A percentile compares a stretch with the other conserved stretches of the same genome.
Conservation (phyloP, 768 basidiomycete genomes). For the Mycena albidolilacea region DNA sequence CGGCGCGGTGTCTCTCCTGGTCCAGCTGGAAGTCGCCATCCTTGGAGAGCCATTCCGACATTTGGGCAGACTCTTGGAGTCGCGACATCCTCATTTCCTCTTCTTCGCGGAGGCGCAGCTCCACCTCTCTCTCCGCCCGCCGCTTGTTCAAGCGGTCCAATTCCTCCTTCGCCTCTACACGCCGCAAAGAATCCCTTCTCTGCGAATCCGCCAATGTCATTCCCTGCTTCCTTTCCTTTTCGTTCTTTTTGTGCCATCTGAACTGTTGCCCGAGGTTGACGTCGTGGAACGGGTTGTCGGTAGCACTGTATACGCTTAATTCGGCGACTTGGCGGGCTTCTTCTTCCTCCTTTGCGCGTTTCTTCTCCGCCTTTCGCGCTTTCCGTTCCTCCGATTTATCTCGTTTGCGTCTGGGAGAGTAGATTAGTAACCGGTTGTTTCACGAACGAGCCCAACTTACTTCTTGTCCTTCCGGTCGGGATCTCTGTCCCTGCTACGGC, state of each 20-base stretch:
- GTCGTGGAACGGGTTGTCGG: conserved; percentile 99
- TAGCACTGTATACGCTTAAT: conserved; percentile 95
- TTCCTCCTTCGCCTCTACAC: conserved; percentile 95
- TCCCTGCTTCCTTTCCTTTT: conserved; percentile 94
- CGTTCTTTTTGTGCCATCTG: conserved; percentile 98
- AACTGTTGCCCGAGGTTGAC: conserved; percentile 97
- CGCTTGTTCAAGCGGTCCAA: conserved; percentile 91
- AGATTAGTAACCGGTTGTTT: conserved; percentile 25
- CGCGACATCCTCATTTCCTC: conserved; percentile 93
- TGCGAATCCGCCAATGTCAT: conserved; percentile 84
- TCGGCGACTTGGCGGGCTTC: conserved; percentile 95
- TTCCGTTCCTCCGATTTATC: conserved; percentile 90
- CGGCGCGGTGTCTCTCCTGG: conserved; percentile 91
- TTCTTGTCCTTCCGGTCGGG: conserved; percentile 62
- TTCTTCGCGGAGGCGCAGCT: conserved; percentile 90
- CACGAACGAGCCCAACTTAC: conserved; percentile 47
- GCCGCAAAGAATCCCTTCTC: conserved; percentile 81
- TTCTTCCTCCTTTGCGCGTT: conserved; percentile 85
- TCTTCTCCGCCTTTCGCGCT: conserved; percentile 92
- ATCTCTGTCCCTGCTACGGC: conserved; percentile 56
- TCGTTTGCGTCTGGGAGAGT: conserved; percentile 74
- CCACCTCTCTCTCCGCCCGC: conserved; percentile 93
- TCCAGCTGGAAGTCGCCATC: conserved; percentile 98
- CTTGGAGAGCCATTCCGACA: conserved; percentile 98
- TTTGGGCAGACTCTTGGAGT: conserved; percentile 94